Conservation (phyloP, 768 basidiomycete genomes). For the Sporobolomyces pararoseus region DNA sequence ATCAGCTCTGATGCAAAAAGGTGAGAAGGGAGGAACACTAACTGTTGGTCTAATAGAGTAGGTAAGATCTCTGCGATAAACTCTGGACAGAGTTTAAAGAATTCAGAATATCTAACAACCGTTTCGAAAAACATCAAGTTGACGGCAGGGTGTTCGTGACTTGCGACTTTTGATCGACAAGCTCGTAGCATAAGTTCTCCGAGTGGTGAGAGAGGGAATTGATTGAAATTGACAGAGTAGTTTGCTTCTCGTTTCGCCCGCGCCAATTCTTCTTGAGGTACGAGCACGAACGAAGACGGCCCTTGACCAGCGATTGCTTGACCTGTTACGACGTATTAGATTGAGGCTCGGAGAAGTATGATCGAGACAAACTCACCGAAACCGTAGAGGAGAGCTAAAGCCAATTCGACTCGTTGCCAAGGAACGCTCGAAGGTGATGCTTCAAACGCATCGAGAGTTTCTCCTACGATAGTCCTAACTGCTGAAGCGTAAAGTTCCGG, state of each 20-base stretch:
- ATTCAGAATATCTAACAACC: constrained; percentile 84
- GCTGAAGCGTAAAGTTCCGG: constrained; percentile 75
- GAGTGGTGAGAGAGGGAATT: constrained; percentile 70
- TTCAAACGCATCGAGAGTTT: constrained; percentile 68
- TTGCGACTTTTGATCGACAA: constrained; percentile 73
- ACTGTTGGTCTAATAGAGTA: constrained; percentile 81
- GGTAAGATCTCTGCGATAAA: constrained; percentile 81
- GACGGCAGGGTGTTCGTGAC: constrained; percentile 67
- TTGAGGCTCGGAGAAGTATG: background rate
- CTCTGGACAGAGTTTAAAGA: constrained; percentile 89
- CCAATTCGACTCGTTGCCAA: constrained; percentile 92
- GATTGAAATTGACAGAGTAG: constrained; percentile 43
- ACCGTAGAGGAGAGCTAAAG: constrained; percentile 85
- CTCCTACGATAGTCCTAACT: constrained; percentile 67
- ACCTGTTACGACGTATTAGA: constrained; percentile 7
- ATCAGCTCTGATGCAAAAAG: no score
- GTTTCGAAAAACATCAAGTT: constrained; percentile 90
- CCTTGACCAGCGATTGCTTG: constrained; percentile 60
- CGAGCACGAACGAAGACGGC: constrained; percentile 77
- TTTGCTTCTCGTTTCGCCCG: constrained; percentile 50
- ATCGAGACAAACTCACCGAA: constrained; percentile 57
- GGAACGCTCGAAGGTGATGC: constrained; percentile 58
- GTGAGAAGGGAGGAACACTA: constrained; percentile 45
- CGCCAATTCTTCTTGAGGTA: constrained; percentile 56
- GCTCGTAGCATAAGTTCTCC: constrained; percentile 84